Evolutionary conservation across 1,284 basidiomycete genomes (phyloP).

Genomic region (Cerioporus squamosus): DNA sequence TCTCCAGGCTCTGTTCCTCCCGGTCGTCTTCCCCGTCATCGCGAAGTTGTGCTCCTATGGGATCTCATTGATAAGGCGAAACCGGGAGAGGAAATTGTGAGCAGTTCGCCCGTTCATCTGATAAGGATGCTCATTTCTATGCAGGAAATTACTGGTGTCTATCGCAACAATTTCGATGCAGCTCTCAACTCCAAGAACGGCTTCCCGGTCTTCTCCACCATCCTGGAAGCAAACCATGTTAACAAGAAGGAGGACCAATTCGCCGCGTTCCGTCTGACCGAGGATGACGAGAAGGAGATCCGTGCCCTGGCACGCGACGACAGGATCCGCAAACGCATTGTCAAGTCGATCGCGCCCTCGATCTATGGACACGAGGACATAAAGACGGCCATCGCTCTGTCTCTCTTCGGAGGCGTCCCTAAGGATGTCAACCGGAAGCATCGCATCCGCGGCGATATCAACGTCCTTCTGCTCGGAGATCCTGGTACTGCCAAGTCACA

Average conservation of each 20-base stretch:
- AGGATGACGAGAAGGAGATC: conserved; percentile 96
- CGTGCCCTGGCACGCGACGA: conserved; percentile 87
- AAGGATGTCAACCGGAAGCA: conserved; percentile 98
- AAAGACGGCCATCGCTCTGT: conserved; percentile 96
- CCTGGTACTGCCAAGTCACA: conserved; percentile 99
- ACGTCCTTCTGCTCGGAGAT: conserved; percentile 94
- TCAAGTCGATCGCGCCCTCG: conserved; percentile 98
- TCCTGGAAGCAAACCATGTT: conserved; percentile 97
- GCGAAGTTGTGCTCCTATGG: conserved; percentile 97
- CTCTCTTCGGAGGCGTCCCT: conserved; percentile 90
- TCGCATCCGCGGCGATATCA: conserved; percentile 97
- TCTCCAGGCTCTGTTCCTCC: conserved; percentile 98
- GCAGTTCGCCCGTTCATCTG: conserved; percentile 33
- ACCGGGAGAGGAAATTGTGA: conserved; percentile 95
- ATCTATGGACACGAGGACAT: conserved; percentile 99
- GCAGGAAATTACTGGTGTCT: conserved; percentile 93
- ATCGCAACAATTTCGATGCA: conserved; percentile 99
- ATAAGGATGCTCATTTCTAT: conserved; percentile 14
- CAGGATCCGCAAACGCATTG: conserved; percentile 93
- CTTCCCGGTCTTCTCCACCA: conserved; percentile 98
- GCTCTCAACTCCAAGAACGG: conserved; percentile 98
- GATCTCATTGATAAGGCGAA: conserved; percentile 98
- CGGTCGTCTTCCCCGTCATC: conserved; percentile 93
- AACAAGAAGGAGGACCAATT: conserved; percentile 97
- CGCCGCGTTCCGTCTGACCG: conserved; percentile 94